phyloP scores from a whole-genome alignment of 352 stramenopile species.

The Globisporangium sylvaticum region DNA sequence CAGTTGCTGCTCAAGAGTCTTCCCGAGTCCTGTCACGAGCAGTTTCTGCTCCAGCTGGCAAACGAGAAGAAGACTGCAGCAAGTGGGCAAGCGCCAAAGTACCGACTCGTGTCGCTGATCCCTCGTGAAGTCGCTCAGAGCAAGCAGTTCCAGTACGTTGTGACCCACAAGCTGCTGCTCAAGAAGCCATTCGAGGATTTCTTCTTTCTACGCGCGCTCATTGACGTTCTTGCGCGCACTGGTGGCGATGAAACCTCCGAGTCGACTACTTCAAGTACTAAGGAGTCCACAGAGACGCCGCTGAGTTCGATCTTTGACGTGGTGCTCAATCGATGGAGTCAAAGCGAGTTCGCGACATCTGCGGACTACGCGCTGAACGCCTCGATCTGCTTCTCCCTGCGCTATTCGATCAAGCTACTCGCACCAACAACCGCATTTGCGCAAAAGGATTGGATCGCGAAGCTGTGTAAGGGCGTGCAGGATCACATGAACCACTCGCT shows the following conservation, averaged over 20 bases:
- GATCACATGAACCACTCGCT: slow-evolving; percentile 66
- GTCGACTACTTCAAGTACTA: neutral
- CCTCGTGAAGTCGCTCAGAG: slow-evolving; percentile 28
- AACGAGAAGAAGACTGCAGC: slow-evolving; percentile 9
- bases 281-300: slow-evolving; percentile 3
- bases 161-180: slow-evolving; percentile 62
- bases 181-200: slow-evolving; percentile 41
- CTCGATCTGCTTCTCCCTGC: slow-evolving; percentile 64
- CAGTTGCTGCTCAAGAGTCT: slow-evolving; percentile 37
- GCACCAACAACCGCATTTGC: slow-evolving; percentile 19
- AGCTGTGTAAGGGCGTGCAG: slow-evolving; percentile 72
- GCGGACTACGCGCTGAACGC: slow-evolving; percentile 53
- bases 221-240: slow-evolving; percentile 29
- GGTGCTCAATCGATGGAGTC: slow-evolving; percentile 54
- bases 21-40: slow-evolving; percentile 43
- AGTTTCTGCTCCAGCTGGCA: slow-evolving; percentile 43
- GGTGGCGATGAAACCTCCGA: neutral
- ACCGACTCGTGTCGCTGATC: slow-evolving; percentile 43
- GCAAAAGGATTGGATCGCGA: slow-evolving; percentile 52
- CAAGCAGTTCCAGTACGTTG: slow-evolving; percentile 61
- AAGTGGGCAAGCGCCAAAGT: slow-evolving; percentile 29
- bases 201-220: slow-evolving; percentile 45
- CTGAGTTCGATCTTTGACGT: slow-evolving; percentile 53
- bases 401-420: slow-evolving; percentile 44
- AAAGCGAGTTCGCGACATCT: slow-evolving; percentile 40